Evolutionary conservation across 768 basidiomycete genomes (phyloP).

Genomic region (Wakefieldia striispora): DNA sequence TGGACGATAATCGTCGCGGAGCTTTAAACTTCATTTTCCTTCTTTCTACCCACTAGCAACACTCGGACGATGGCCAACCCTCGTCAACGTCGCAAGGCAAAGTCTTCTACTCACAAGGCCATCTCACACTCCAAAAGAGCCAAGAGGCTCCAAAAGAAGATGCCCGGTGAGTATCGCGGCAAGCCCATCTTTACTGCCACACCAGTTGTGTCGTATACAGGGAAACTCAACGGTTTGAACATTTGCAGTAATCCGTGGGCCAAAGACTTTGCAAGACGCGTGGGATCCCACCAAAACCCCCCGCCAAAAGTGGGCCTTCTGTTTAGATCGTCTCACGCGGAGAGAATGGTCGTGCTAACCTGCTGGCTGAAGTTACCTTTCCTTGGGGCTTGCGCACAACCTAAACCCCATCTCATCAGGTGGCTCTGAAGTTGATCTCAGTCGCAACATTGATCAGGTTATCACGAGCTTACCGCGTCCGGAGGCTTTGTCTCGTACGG

Average conservation of each 20-base stretch:
- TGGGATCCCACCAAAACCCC: conserved; percentile 91
- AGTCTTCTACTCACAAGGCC: conserved; percentile 71
- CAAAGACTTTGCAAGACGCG: conserved; percentile 73
- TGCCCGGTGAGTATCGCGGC: conserved; percentile 52
- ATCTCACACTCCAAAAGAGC: conserved; percentile 74
- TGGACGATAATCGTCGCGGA: conserved; percentile 2
- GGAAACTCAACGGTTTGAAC: conserved; percentile 4
- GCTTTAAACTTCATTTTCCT: conserved; percentile 4
- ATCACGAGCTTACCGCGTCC: background rate
- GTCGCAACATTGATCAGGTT: background rate
- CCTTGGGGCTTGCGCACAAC: conserved; percentile 68
- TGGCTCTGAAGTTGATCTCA: conserved; percentile 51
- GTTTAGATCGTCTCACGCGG: background rate
- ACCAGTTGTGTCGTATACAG: background rate
- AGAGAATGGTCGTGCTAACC: background rate
- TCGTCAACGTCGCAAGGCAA: conserved; percentile 83
- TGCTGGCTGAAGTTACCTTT: conserved; percentile 56
- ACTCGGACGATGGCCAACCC: conserved; percentile 78
- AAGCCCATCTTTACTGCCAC: background rate
- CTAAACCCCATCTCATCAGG: conserved; percentile 69
- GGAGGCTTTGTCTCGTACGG: background rate
- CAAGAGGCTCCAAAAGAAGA: conserved; percentile 75
- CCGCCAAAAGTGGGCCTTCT: conserved; percentile 78
- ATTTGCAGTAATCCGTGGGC: conserved; percentile 70
- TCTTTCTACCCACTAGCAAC: no score